Conservation (phyloP, 2,329 filamentous ascomycete genomes). For the Pseudogymnoascus sp. region DNA sequence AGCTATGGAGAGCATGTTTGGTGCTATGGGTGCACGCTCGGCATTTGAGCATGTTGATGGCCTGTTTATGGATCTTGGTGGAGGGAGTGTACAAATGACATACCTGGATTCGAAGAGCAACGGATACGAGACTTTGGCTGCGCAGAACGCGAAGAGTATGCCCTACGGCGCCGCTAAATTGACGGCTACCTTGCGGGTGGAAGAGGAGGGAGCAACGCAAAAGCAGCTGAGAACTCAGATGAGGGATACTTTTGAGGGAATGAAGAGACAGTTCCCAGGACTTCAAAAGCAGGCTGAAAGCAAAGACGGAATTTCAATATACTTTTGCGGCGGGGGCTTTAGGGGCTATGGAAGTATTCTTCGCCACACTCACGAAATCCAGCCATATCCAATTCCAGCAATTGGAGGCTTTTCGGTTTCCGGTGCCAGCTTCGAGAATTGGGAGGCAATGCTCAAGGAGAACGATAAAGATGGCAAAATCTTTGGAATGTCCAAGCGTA, state of each 20-base stretch:
- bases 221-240: conserved; percentile 45
- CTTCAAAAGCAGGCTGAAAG: conserved; percentile 38
- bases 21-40: conserved; percentile 74
- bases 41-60: conserved; percentile 62
- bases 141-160: conserved; percentile 46
- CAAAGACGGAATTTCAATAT: conserved; percentile 54
- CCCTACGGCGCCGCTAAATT: conserved; percentile 54
- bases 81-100: conserved; percentile 58
- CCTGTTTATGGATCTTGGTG: conserved; percentile 79
- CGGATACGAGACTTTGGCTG: conserved; percentile 45
- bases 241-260: conserved; percentile 47
- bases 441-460: conserved; percentile 40
- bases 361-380: conserved; percentile 65
- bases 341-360: conserved; percentile 84
- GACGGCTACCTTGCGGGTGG: conserved; percentile 36
- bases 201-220: conserved; percentile 34
- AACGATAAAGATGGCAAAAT: conserved; percentile 48
- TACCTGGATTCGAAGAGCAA: conserved; percentile 43
- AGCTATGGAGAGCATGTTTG: conserved; percentile 72
- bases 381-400: conserved; percentile 74
- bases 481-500: conserved; percentile 71
- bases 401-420: conserved; percentile 70
- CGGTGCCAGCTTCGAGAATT: conserved; percentile 49
- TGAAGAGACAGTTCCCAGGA: conserved; percentile 39
- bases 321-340: conserved; percentile 84